These are phyloP conservation scores for Meyerozyma smithsonii DNA, from an alignment of 1,139 yeast species.

Conservation along the genomic window DNA sequence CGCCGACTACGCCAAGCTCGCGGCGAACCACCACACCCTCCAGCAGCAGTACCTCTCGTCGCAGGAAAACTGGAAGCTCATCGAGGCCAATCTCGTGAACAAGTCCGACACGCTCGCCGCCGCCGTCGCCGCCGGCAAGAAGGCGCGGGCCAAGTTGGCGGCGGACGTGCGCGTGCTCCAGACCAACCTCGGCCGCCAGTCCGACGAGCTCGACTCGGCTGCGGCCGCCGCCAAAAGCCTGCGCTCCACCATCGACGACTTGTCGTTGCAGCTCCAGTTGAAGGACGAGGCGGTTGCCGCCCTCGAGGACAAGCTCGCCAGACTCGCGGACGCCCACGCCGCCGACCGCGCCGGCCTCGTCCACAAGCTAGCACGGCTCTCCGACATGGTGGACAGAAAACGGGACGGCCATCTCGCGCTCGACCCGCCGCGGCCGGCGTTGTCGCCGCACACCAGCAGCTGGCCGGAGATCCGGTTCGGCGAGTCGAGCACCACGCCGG, in stretches of 20 bases:
- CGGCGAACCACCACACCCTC: constrained; percentile 43
- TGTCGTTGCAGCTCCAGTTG: constrained; percentile 17
- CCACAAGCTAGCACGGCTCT: constrained; percentile 23
- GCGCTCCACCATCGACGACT: constrained; percentile 15
- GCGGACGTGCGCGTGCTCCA: constrained; percentile 26
- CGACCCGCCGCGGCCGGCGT: constrained; percentile 10
- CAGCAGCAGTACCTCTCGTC: constrained; percentile 67
- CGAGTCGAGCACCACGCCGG: constrained; percentile 33
- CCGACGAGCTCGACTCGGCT: constrained; percentile 20
- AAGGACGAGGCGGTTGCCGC: constrained; percentile 24
- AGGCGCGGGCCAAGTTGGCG: constrained; percentile 25
- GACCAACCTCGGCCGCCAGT: constrained; percentile 16
- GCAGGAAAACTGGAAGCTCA: constrained; percentile 60
- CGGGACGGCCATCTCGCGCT: constrained; percentile 10
- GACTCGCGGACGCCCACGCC: constrained; percentile 25
- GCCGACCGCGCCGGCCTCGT: constrained; percentile 27
- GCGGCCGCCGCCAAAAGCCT: constrained; percentile 12
- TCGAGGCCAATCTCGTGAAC: constrained; percentile 49
- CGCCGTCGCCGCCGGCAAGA: constrained; percentile 31
- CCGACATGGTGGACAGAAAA: constrained; percentile 12
- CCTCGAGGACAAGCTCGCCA: constrained; percentile 26
- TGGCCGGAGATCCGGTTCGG: constrained; percentile 25
- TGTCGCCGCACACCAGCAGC: constrained; percentile 4
- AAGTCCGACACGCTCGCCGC: constrained; percentile 44
- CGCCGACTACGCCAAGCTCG: constrained; percentile 37